A percentile compares a stretch with the other conserved stretches of the same genome.
phyloP scores from a whole-genome alignment of 345 rosid genomes.

The Sonneratia caseolaris region DNA sequence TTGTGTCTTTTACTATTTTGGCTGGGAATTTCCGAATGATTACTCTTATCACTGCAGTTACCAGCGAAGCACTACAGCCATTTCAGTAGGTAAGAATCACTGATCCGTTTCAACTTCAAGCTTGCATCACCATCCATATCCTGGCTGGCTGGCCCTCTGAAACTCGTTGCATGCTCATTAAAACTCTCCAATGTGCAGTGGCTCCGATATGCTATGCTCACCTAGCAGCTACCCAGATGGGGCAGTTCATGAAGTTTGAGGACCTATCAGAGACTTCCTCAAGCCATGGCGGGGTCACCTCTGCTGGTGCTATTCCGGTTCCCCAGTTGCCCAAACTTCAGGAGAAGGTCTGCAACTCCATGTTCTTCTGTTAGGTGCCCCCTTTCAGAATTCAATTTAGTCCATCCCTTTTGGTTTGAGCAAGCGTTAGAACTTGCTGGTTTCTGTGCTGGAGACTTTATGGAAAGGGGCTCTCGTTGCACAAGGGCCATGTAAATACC shows the following conservation, averaged over 20 bases:
- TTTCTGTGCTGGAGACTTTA: not conserved
- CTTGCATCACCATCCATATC: no score
- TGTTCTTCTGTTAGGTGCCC: constrained; percentile 63
- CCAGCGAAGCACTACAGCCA: constrained; percentile 40
- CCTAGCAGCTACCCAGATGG: constrained; percentile 50
- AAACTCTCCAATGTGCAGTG: constrained; percentile 22
- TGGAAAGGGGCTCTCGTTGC: not conserved
- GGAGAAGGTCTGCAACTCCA: constrained; percentile 42
- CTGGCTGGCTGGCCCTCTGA: no score
- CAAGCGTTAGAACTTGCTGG: not conserved
- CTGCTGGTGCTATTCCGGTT: constrained; percentile 37
- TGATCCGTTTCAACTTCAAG: no score
- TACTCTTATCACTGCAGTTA: constrained; percentile 16
- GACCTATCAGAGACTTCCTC: constrained; percentile 46
- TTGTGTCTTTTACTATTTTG: no score
- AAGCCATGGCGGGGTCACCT: constrained; percentile 36
- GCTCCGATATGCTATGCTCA: constrained; percentile 65
- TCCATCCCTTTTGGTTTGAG: not conserved
- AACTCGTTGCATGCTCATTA: not conserved
- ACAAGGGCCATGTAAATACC: not conserved
- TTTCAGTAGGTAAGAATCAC: constrained; percentile 27
- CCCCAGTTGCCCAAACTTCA: constrained; percentile 51
- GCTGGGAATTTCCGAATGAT: not conserved
- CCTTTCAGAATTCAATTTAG: not conserved
- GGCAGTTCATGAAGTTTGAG: constrained; percentile 46